Conservation (phyloP, 2,329 filamentous ascomycete genomes). For the Cladophialophora bantiana region DNA sequence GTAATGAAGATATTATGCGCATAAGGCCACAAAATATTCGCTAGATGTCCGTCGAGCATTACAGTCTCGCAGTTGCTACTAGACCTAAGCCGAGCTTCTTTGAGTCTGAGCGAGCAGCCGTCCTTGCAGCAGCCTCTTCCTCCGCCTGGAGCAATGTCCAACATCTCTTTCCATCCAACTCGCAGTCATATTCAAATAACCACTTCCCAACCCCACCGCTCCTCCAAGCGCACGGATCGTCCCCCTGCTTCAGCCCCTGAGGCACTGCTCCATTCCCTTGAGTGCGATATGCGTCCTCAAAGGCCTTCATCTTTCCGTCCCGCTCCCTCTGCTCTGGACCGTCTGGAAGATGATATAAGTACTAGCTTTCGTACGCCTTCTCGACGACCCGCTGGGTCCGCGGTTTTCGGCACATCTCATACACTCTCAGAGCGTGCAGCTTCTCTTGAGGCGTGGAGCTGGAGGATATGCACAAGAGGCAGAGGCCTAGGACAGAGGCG, state of each 20-base stretch:
- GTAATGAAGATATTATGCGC: neutral
- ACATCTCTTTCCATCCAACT: conserved; percentile 18
- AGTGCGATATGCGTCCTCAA: conserved; percentile 11
- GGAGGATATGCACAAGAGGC: conserved; percentile 41
- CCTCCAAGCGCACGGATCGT: conserved; percentile 29
- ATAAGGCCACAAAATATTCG: neutral
- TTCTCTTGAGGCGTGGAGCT: conserved; percentile 44
- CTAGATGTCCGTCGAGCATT: neutral
- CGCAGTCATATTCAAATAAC: conserved; percentile 23
- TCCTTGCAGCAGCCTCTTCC: conserved; percentile 1
- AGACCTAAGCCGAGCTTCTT: conserved; percentile 4
- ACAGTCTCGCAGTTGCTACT: neutral
- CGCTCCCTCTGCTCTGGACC: conserved; percentile 49
- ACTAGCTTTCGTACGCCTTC: conserved; percentile 45
- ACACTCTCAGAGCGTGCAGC: conserved; percentile 44
- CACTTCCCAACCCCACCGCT: conserved; percentile 29
- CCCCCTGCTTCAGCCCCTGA: conserved; percentile 15
- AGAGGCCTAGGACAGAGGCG: conserved; percentile 44
- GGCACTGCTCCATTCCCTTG: conserved; percentile 17
- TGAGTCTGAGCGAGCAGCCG: neutral
- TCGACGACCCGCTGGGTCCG: conserved; percentile 50
- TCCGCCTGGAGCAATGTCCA: conserved; percentile 11
- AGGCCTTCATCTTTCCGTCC: conserved; percentile 45
- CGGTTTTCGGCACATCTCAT: conserved; percentile 49
- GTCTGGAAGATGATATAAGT: conserved; percentile 49